A percentile compares a stretch with the other conserved stretches of the same genome.
phyloP scores from a whole-genome alignment of 1,139 yeast species.

The Pichia sp. region DNA sequence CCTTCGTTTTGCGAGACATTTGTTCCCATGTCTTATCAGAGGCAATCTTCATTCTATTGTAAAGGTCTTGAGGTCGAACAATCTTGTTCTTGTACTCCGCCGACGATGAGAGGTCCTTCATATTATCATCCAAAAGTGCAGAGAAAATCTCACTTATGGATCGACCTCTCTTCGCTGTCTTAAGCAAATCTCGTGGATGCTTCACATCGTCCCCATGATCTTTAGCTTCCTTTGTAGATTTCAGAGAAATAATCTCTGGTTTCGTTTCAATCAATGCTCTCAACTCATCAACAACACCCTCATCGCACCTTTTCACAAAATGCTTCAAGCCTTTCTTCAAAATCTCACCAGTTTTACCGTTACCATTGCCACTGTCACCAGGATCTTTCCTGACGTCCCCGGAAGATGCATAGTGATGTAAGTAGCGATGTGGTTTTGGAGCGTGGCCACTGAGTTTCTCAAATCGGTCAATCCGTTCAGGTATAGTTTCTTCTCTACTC shows the following conservation, averaged over 20 bases:
- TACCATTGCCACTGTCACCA: neutral
- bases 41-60: constrained; percentile 18
- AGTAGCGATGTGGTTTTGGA: constrained; percentile 2
- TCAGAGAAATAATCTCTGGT: constrained; percentile 10
- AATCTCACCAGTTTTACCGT: neutral
- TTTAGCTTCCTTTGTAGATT: constrained; percentile 1
- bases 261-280: constrained; percentile 13
- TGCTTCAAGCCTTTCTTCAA: constrained; percentile 9
- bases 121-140: constrained; percentile 20
- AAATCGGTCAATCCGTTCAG: constrained; percentile 23
- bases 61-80: constrained; percentile 23
- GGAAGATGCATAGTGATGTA: constrained; percentile 1
- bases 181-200: too few species aligned
- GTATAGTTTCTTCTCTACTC: constrained; percentile 14
- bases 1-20: constrained; percentile 17
- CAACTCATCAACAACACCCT: constrained; percentile 10
- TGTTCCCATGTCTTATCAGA: constrained; percentile 21
- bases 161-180: constrained; percentile 3
- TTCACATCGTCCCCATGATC: neutral
- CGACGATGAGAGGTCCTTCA: constrained; percentile 22
- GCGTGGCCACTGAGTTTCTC: constrained; percentile 23
- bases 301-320: constrained; percentile 9
- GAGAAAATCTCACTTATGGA: constrained; percentile 20
- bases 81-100: constrained; percentile 23
- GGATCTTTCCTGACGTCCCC: neutral